Base-by-base conservation (phyloP, 192 early-diverging fungal species). In the Coemansia sp. region DNA sequence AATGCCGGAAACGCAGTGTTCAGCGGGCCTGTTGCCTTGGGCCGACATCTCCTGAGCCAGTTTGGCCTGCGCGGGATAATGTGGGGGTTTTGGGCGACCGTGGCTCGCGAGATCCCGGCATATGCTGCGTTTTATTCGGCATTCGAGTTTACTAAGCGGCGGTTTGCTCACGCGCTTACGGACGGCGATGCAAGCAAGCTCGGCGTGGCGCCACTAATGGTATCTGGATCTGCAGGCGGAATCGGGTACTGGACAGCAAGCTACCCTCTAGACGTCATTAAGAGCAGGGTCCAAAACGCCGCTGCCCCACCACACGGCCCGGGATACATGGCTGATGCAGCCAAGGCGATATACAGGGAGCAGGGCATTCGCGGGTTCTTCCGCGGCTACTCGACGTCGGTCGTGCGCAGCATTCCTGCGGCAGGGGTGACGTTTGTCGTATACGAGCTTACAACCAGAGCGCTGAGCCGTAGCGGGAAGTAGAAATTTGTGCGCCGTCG, bases 241-340 rank as follows among this genome's bases (percentile, higher is more conserved):
- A 59, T 92, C 23, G 78, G 85, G 47, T 93, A 93, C 67, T 95
- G 93, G 93, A 64, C 85, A 8, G 83, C 80, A 10, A 88, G 88
- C 72, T 95, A 95, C 62, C 93, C 93, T 19, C 75, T 95, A 22
- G 93, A 95, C 60, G 89, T 93, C 36, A 82, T 92, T 56, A 95
- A 95, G 67, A 90, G 89, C 36, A 80, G 84, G 59, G 84, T 88
- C 14, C 90, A 92, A 69, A 86, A 87, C 61, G 74, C 80, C 51
- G 62, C 71, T 1, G 67, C 68, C 6, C 84, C 88, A n/a, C 89
- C 88, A 1, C 81, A 66, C 45, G 85, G 85, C 9, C 19, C 62
- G 0, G 83, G 87, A 19, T 89, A 91, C 42, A 82, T 92, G 53
- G 61, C 74, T 3, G 74, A 73, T 0, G 71, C 84, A 0, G 74